Evolutionary conservation across 768 basidiomycete species (phyloP), one percentile per base, ranked within the genome.

Genomic region (Cyclocybe aegerita): DNA sequence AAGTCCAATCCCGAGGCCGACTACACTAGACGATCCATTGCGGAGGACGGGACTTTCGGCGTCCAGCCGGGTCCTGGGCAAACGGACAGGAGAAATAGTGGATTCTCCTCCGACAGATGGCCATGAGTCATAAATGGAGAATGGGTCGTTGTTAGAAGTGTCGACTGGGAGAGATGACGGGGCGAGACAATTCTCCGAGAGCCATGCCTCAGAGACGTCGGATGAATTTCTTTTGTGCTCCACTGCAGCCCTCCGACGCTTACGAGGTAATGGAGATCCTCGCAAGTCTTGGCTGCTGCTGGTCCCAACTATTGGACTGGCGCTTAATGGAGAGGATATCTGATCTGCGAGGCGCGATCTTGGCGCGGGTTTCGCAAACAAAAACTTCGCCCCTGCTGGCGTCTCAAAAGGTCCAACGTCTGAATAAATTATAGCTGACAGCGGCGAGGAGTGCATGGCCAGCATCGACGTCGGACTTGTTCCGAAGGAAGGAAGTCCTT

Each of bases 41-140:
- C 79, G 68, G 39, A 81, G 61, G 12, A 86, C 78, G 23, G 85
- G 85, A 51, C 84, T 86, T 52, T 81, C 82, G 8, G 63, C 60
- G 39, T 73, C 72, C 35, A 66, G 54, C 15, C 57, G 64, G 14
- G 69, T 62, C 49, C 68, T 64, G 29, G 68, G 56, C 29, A 70
- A 61, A 40, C 63, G 64, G 36, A 58, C 65, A 29, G 62, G 64
- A 34, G 64, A 59, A 14, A 53, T 54, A 46, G 41, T 58, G 10
- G 48, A 49, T 40, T 52, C 59, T 33, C 62, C 67, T 43, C 53
- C 53, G 16, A 67, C 57, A 32, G 66, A 49, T 36, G 64, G 63
- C 70, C 75, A 71, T 33, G 74, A 65, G 23, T 69, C 70, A 56
- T 73, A 80, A n/a, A 76, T 64, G 39, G 70, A 69, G 48, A 83